phyloP scores from a whole-genome alignment of 1,284 basidiomycete genomes.

The Ustilago tritici region DNA sequence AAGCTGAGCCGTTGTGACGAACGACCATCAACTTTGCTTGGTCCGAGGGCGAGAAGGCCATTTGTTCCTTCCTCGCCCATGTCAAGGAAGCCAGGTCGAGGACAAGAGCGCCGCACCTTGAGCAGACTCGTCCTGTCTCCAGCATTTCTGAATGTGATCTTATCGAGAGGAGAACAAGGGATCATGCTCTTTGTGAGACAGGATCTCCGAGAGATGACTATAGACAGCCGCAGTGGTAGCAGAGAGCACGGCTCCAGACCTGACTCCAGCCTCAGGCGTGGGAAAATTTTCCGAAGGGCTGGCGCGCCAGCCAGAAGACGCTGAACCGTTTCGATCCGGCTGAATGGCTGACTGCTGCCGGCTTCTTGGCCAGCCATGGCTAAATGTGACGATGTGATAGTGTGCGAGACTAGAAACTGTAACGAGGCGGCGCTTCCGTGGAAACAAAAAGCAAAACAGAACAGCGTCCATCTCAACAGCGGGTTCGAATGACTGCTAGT shows the following conservation, averaged over 20 bases:
- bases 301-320: neutral
- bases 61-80: neutral
- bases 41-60: neutral
- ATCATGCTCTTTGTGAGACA: neutral
- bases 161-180: neutral
- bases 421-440: constrained; percentile 7
- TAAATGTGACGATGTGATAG: neutral
- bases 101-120: neutral
- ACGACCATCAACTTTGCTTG: neutral
- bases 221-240: neutral
- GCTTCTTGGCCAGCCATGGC: neutral
- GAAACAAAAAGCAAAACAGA: neutral
- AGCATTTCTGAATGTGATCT: neutral
- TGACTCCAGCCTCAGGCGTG: neutral
- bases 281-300: neutral
- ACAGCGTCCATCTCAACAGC: neutral
- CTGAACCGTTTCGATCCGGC: neutral
- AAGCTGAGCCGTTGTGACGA: neutral
- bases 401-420: neutral
- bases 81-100: neutral
- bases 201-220: neutral
- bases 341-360: neutral
- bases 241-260: neutral
- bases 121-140: neutral
- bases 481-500: neutral